Evolutionary conservation across 1,284 basidiomycete species (phyloP), one percentile per base, ranked within the genome.

Genomic region (Puccinia novopanici): DNA sequence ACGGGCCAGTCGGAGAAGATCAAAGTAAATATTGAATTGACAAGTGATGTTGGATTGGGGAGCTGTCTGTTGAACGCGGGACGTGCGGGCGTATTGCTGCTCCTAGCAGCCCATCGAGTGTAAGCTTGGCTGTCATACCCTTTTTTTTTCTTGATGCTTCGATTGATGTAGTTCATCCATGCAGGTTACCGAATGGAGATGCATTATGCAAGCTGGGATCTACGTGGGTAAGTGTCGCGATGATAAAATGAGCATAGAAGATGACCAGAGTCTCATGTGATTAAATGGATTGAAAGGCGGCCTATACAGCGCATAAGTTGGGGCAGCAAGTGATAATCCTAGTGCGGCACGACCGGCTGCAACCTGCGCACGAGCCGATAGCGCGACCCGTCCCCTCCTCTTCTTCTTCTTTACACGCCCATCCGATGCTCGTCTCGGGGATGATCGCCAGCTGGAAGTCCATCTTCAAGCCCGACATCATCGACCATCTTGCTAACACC

Each of bases 191-290:
- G 6, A 80, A 73, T 54, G 77, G 77, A 17, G 68, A 73, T 71
- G 67, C 77, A 10, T 34, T 80, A 17, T 80, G 77, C 67, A 80
- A 80, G 59, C 30, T 73, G 50, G 77, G 77, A 34, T 71, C 77
- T 1, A 30, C 57, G 8, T 63, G 22, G 13, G 77, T 80, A 52
- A 50, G 59, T 67, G n/a, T 30, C n/a, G 15, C 54, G 15, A 6
- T 71, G 19, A 42, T 42, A 55, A 34, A 19, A 30, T 19, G 30
- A 40, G 10, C 37, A 13, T 3, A 45, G 48, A 54, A 40, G 8
- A n/a, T 13, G n/a, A n/a, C n/a, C n/a, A n/a, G 24, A 45, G 22
- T 13, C 40, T 68, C 9, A 68, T 27, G 37, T 68, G n/a, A 48
- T 45, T n/a, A 27, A n/a, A 27, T 27, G 9, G n/a, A 37, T 42